These are phyloP conservation scores for Effrenium voratum DNA, from an alignment of 73 alveolate species.

Conservation along the genomic window DNA sequence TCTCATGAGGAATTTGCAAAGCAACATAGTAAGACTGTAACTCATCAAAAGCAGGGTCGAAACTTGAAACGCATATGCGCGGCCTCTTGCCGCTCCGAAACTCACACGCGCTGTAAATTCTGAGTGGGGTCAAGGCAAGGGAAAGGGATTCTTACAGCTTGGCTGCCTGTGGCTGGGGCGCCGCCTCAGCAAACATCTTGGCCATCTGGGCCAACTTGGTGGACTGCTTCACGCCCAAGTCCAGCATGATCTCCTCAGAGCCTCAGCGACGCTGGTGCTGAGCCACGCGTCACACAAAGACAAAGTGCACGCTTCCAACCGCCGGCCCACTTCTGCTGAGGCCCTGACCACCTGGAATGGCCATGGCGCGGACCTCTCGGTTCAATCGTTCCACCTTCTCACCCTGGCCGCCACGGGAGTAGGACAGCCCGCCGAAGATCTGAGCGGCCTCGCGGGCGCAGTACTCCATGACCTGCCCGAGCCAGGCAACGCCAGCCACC, in stretches of 20 bases:
- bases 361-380: constrained; percentile 78
- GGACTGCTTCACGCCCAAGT: constrained; percentile 46
- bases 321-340: not conserved
- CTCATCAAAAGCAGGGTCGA: too few species aligned
- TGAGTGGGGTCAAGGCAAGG: too few species aligned
- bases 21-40: too few species aligned
- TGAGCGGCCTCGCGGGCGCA: constrained; percentile 85
- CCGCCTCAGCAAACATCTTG: constrained; percentile 73
- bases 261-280: not conserved
- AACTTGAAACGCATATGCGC: too few species aligned
- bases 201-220: constrained; percentile 71
- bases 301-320: not conserved
- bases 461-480: not conserved
- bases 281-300: not conserved
- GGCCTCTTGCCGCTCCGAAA: too few species aligned
- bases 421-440: constrained; percentile 63
- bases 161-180: constrained; percentile 32
- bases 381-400: constrained; percentile 83
- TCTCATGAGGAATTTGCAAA: too few species aligned
- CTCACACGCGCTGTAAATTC: too few species aligned
- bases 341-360: constrained; percentile 25
- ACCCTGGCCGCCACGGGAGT: constrained; percentile 68
- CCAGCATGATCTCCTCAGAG: constrained; percentile 71
- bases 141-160: constrained; percentile 44
- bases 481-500: too few species aligned